Conservation (phyloP, 352 stramenopile species). For the Phytophthora syringae region DNA sequence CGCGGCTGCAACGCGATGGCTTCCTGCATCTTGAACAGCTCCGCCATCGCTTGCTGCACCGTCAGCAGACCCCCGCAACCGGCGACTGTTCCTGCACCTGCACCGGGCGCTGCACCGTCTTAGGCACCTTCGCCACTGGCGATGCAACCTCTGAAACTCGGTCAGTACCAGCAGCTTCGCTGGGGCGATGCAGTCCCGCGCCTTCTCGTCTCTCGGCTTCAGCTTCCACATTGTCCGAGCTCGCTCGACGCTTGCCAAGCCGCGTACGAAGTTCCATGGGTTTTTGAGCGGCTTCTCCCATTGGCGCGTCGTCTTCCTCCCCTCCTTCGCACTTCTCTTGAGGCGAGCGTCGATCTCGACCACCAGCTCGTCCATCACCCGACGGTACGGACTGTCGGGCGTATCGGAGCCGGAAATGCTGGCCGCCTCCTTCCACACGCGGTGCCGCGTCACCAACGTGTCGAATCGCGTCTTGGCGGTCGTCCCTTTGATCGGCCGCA, state of each 20-base stretch:
- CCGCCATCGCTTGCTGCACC: slow-evolving; percentile 22
- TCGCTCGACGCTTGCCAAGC: slow-evolving; percentile 28
- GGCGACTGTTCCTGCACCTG: not conserved
- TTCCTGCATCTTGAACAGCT: slow-evolving; percentile 35
- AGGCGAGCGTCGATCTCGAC: slow-evolving; percentile 18
- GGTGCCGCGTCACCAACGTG: slow-evolving; percentile 24
- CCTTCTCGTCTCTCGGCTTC: slow-evolving; percentile 6
- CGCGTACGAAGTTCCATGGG: slow-evolving; percentile 3
- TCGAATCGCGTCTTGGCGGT: slow-evolving; percentile 35
- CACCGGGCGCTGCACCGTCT: not conserved
- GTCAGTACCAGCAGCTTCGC: not conserved
- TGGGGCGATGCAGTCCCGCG: slow-evolving; percentile 1
- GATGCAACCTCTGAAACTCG: not conserved
- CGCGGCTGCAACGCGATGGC: slow-evolving; percentile 10
- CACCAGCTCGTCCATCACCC: slow-evolving; percentile 26
- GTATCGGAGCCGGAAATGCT: slow-evolving; percentile 1
- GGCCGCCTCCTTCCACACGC: slow-evolving; percentile 17
- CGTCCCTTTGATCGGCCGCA: slow-evolving; percentile 35
- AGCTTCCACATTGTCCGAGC: slow-evolving; percentile 5
- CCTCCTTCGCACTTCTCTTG: slow-evolving; percentile 5
- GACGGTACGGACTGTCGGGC: slow-evolving; percentile 7
- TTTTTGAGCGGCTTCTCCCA: not conserved
- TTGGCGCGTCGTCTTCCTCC: slow-evolving; percentile 4
- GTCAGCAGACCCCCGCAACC: slow-evolving; percentile 15
- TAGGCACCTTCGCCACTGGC: not conserved